phyloP scores from a whole-genome alignment of 2,329 filamentous ascomycete species.

The Fusarium subglutinans region DNA sequence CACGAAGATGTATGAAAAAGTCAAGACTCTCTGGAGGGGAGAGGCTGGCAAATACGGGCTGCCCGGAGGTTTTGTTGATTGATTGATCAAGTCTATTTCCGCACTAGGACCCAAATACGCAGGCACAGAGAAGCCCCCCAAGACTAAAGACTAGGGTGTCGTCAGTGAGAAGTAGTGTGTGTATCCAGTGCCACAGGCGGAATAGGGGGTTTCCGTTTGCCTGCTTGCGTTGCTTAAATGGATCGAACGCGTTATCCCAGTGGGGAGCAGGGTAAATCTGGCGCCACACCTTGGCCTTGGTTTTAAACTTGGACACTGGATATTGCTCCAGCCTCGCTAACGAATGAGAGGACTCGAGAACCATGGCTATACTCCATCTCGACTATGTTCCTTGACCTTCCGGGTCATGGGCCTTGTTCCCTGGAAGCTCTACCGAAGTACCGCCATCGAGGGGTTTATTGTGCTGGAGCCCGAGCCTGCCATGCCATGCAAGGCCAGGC shows the following conservation, averaged over 20 bases:
- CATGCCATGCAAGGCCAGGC: background rate
- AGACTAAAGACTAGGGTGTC: background rate
- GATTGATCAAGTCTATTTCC: constrained; percentile 21
- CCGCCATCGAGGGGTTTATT: constrained; percentile 8
- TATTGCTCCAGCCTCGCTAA: background rate
- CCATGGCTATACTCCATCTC: constrained; percentile 9
- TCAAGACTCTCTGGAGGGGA: constrained; percentile 19
- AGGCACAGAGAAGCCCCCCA: constrained; percentile 1
- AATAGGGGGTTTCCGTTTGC: background rate
- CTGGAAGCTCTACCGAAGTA: constrained; percentile 25
- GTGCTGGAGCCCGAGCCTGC: background rate
- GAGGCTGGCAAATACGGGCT: constrained; percentile 24
- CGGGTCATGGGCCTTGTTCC: background rate
- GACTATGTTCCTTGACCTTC: background rate
- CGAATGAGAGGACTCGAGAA: background rate
- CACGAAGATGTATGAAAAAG: constrained; percentile 11
- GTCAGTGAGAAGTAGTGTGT: constrained; percentile 3
- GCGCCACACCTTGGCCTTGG: constrained; percentile 22
- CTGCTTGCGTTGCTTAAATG: constrained; percentile 1
- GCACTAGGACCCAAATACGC: constrained; percentile 12
- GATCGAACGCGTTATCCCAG: constrained; percentile 15
- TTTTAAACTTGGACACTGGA: background rate
- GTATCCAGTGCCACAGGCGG: background rate
- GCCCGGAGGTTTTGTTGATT: constrained; percentile 31
- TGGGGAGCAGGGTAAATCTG: constrained; percentile 12